Conservation (phyloP, 768 basidiomycete genomes). For the Kwoniella pini region DNA sequence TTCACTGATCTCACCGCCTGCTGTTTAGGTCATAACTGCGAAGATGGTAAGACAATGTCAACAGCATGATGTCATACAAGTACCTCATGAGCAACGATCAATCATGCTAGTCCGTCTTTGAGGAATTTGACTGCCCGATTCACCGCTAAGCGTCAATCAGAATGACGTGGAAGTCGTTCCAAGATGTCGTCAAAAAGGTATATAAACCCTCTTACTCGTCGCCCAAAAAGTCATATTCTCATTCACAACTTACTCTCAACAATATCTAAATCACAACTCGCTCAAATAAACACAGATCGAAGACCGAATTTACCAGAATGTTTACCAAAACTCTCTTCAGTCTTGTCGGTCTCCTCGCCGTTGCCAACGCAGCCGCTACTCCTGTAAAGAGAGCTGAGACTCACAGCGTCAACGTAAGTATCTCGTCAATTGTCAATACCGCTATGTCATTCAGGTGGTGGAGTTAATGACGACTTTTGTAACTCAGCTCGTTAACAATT, state of each 20-base stretch:
- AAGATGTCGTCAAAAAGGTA: not conserved
- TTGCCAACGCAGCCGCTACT: not conserved
- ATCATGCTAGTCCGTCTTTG: not conserved
- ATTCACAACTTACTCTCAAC: too few relatives aligned
- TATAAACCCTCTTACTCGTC: not conserved
- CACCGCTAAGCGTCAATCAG: not conserved
- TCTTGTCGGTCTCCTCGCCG: not conserved
- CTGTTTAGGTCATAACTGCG: too few relatives aligned
- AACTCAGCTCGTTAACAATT: constrained; percentile 27
- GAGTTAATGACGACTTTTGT: too few relatives aligned
- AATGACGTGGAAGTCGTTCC: not conserved
- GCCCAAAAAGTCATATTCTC: not conserved
- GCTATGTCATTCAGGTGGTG: too few relatives aligned
- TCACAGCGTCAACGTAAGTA: constrained; percentile 13
- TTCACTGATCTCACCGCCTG: too few relatives aligned
- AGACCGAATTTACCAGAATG: not conserved
- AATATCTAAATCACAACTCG: not conserved
- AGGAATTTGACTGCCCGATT: not conserved
- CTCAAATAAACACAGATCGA: not conserved
- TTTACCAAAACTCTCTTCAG: constrained; percentile 7
- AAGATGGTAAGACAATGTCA: too few relatives aligned
- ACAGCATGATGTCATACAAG: too few relatives aligned
- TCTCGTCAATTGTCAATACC: not conserved
- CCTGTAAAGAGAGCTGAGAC: constrained; percentile 1
- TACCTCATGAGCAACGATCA: too few relatives aligned